Base-by-base conservation (phyloP, 352 stramenopile genomes). In the Globisporangium heterothallicum region DNA sequence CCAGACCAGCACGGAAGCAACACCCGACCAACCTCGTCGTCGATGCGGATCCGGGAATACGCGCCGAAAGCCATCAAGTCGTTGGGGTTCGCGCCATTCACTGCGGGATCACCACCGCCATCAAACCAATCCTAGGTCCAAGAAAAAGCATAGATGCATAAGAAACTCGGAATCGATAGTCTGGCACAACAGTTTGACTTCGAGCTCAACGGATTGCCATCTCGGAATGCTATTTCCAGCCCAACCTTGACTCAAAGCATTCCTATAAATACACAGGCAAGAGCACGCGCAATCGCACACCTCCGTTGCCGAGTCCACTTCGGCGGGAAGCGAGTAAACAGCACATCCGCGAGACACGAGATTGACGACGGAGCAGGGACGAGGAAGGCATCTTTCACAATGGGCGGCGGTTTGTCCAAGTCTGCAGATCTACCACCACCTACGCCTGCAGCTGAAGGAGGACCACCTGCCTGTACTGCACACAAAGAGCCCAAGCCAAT, bases 41-140 rank as follows among this genome's bases (percentile, higher is more conserved):
- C 76, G 12, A 63, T 83, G 61, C 67, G 78, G 25, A 92, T 92
- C 57, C 78, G 78, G 4, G 78, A 92, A 56, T 86, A 88, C 32
- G 80, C 80, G 0, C 78, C 78, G 3, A 88, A 88, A 59, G 78
- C 80, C 1, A 88, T 92, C 27, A 74, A 78, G 16, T 78, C 73
- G 2, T 59, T 92, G 0, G 80, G 80, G 0, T 91, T 88, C 19
- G 61, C 71, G 2, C 68, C 72, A 0, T 64, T 84, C 45, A 58
- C 66, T 5, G 38, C 35, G 1, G 41, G 43, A 2, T 44, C 44
- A 1, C 55, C 49, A 3, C 48, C 55, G 1, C 19, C 48, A 25
- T 36, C 30, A 36, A 36, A 8, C 30, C 16, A 36, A 8, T 36
- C 6, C 30, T 8, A 36, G 3, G 12, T 36, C 9, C 30, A 8